Evolutionary conservation across 257 asterid genomes (phyloP).

Genomic region (Mentha longifolia): DNA sequence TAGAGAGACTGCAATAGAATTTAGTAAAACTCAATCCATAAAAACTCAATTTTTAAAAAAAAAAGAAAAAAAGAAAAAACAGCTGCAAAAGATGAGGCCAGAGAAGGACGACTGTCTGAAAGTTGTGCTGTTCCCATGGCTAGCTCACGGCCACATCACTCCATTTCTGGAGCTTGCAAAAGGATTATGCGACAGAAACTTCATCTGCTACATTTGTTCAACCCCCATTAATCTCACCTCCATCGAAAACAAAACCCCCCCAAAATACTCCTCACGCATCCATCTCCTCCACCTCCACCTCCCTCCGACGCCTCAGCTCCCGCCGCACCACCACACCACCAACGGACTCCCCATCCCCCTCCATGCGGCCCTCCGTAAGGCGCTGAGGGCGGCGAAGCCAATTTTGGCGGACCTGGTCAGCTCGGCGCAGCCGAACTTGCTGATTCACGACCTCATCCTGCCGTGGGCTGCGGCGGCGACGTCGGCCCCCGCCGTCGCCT

Average conservation of each 20-base stretch:
- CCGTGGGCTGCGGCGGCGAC: conserved; percentile 48
- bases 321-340: conserved; percentile 54
- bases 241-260: conserved; percentile 40
- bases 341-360: conserved; percentile 64
- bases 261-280: conserved; percentile 27
- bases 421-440: conserved; percentile 44
- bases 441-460: conserved; percentile 43
- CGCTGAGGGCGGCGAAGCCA: conserved; percentile 43
- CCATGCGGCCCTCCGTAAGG: conserved; percentile 40
- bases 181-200: conserved; percentile 40
- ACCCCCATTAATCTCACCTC: conserved; percentile 50
- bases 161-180: conserved; percentile 61
- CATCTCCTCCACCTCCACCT: conserved; percentile 48
- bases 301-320: conserved; percentile 45
- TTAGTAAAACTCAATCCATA: too few species aligned
- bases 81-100: background rate
- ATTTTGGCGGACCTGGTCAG: conserved; percentile 26
- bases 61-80: too few species aligned
- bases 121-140: conserved; percentile 57
- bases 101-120: conserved; percentile 18
- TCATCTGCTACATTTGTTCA: conserved; percentile 41
- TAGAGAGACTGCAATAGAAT: too few species aligned
- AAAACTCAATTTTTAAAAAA: too few species aligned
- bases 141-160: conserved; percentile 63
- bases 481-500: conserved; percentile 29